Percentiles rank a stretch among this genome's conserved stretches.
Conservation (phyloP, 2,329 filamentous ascomycete species). For the Fusarium concolor region DNA sequence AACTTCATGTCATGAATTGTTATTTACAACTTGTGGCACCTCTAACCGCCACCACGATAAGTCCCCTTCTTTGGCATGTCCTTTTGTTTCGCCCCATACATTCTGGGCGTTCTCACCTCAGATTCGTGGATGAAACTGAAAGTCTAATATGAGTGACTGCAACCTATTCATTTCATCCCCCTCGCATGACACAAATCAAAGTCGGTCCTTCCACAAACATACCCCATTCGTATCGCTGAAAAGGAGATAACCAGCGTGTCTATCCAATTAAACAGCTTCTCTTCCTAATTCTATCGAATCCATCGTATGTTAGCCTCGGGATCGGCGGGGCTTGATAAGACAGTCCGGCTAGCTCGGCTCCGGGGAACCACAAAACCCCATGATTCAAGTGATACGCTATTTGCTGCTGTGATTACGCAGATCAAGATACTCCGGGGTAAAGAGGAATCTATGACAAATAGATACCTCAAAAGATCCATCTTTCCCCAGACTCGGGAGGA, state of each 20-base stretch:
- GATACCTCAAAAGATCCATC: conserved; percentile 22
- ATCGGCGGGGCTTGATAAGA: conserved; percentile 29
- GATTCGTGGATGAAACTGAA: neutral
- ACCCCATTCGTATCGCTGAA: conserved; percentile 2
- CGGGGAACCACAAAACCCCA: neutral
- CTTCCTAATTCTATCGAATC: neutral
- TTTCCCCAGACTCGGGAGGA: conserved; percentile 26
- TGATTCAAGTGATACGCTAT: conserved; percentile 13
- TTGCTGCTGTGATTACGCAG: neutral
- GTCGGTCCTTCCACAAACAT: conserved; percentile 1
- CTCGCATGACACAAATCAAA: conserved; percentile 1
- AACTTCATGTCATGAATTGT: neutral
- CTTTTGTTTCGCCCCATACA: neutral
- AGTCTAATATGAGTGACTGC: conserved; percentile 14
- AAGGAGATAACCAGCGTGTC: conserved; percentile 6
- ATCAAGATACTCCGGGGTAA: conserved; percentile 28
- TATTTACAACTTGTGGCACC: neutral
- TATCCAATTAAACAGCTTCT: neutral
- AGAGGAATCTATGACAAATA: conserved; percentile 36
- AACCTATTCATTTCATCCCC: neutral
- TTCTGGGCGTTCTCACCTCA: neutral
- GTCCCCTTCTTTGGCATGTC: neutral
- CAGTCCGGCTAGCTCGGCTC: conserved; percentile 27
- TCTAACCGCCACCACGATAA: neutral
- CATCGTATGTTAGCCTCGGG: conserved; percentile 7